A percentile compares a stretch with the other conserved stretches of the same genome.
phyloP scores from a whole-genome alignment of 768 basidiomycete genomes.

The Xerocomellus amylosporus region DNA sequence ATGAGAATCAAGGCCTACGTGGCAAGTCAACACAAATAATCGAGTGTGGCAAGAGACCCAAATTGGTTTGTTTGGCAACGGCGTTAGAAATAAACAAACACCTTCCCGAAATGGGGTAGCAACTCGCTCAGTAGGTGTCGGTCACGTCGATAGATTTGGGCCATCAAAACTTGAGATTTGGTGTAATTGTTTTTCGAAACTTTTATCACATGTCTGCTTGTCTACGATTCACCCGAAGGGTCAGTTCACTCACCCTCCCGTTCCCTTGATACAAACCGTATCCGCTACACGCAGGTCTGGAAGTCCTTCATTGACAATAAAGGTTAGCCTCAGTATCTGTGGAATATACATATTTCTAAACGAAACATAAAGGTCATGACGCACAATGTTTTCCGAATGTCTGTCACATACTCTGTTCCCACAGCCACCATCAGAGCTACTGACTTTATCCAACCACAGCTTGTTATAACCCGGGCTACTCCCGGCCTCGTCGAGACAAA shows the following conservation, averaged over 20 bases:
- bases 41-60: constrained; percentile 6
- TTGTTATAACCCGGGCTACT: constrained; percentile 60
- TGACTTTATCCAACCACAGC: constrained; percentile 37
- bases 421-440: neutral
- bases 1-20: constrained; percentile 92
- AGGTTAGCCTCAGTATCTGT: constrained; percentile 42
- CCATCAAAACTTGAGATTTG: no score
- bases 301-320: constrained; percentile 72
- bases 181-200: no score
- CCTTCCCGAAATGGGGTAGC: constrained; percentile 3
- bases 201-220: constrained; percentile 55
- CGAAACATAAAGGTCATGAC: constrained; percentile 61
- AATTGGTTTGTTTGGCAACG: constrained; percentile 25
- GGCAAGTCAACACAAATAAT: constrained; percentile 2
- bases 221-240: constrained; percentile 65
- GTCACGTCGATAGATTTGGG: neutral
- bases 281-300: constrained; percentile 54
- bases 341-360: neutral
- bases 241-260: constrained; percentile 25
- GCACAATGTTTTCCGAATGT: constrained; percentile 78
- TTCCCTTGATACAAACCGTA: constrained; percentile 1
- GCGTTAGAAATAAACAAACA: constrained; percentile 33
- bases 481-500: constrained; percentile 72
- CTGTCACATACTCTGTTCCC: constrained; percentile 18
- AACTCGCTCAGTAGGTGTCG: no score